Conservation (phyloP, 2,329 filamentous ascomycete genomes). For the Beauveria brongniartii region DNA sequence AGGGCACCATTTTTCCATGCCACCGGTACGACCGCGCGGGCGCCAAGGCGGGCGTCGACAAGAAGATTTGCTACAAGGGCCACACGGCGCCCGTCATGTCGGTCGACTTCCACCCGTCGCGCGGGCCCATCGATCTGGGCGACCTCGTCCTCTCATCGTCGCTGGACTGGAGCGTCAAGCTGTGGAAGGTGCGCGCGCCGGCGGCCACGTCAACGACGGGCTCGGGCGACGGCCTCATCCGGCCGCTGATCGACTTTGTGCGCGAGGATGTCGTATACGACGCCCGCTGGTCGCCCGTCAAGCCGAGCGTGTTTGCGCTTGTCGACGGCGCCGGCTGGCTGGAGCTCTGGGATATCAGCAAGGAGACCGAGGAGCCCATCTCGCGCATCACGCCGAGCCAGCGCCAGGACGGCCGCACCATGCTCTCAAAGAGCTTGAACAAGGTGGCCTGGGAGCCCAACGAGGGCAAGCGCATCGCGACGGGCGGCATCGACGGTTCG, state of each 20-base stretch:
- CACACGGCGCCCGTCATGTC: slow-evolving; percentile 95
- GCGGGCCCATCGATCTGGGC: slow-evolving; percentile 86
- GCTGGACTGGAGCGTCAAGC: slow-evolving; percentile 92
- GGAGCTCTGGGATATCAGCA: slow-evolving; percentile 90
- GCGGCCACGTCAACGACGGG: slow-evolving; percentile 59
- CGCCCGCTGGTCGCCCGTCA: slow-evolving; percentile 87
- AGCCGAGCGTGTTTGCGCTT: slow-evolving; percentile 87
- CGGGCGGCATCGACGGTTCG: slow-evolving; percentile 84
- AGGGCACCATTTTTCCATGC: slow-evolving; percentile 92
- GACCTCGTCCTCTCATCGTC: slow-evolving; percentile 89
- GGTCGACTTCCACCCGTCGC: slow-evolving; percentile 87
- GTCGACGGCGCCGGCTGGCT: slow-evolving; percentile 89
- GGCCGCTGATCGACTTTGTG: slow-evolving; percentile 79
- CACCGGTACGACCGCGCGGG: slow-evolving; percentile 96
- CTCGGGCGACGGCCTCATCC: slow-evolving; percentile 44
- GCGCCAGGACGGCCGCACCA: slow-evolving; percentile 55
- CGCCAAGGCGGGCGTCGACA: slow-evolving; percentile 91
- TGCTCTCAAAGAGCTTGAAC: slow-evolving; percentile 81
- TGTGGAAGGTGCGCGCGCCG: slow-evolving; percentile 88
- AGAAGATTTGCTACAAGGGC: slow-evolving; percentile 77
- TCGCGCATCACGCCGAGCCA: slow-evolving; percentile 67
- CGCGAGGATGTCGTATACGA: slow-evolving; percentile 97
- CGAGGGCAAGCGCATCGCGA: slow-evolving; percentile 79
- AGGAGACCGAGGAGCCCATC: slow-evolving; percentile 87
- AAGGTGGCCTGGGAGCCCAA: slow-evolving; percentile 89